Evolutionary conservation across 495 filamentous ascomycete genomes (phyloP).

Genomic region (Emericellopsis terricola): DNA sequence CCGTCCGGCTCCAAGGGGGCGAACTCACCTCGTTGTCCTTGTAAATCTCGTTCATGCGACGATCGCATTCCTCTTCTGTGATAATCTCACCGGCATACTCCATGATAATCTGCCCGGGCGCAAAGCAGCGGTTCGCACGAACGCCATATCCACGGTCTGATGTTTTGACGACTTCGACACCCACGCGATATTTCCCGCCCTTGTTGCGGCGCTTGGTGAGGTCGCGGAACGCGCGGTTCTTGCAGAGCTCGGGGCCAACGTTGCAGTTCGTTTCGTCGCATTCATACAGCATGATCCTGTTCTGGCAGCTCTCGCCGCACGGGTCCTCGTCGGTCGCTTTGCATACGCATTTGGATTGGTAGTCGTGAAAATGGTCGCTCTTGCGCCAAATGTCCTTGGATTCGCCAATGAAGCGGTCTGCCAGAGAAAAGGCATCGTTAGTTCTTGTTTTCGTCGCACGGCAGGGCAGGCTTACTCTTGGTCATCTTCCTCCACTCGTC

Average conservation of each 20-base stretch:
- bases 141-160: constrained; percentile 78
- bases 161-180: constrained; percentile 90
- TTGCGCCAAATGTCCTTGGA: constrained; percentile 74
- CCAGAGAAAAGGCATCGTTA: constrained; percentile 5
- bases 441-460: no score
- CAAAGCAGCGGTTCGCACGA: constrained; percentile 72
- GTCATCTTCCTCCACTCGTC: constrained; percentile 80
- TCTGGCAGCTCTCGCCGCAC: constrained; percentile 81
- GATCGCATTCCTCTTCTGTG: constrained; percentile 80
- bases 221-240: constrained; percentile 73
- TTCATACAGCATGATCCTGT: constrained; percentile 92
- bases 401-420: constrained; percentile 86
- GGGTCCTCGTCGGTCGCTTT: constrained; percentile 51
- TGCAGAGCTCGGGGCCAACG: constrained; percentile 48
- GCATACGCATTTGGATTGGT: constrained; percentile 63
- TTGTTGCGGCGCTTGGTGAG: constrained; percentile 57
- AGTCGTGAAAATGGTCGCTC: constrained; percentile 51
- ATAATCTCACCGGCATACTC: constrained; percentile 97
- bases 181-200: constrained; percentile 70
- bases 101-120: constrained; percentile 86
- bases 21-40: constrained; percentile 68
- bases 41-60: constrained; percentile 80
- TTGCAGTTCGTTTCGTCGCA: constrained; percentile 84
- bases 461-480: constrained; percentile 65
- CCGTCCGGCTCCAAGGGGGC: not conserved